phyloP scores from a whole-genome alignment of 805 yeast species.

The Sungouiella blattae region DNA sequence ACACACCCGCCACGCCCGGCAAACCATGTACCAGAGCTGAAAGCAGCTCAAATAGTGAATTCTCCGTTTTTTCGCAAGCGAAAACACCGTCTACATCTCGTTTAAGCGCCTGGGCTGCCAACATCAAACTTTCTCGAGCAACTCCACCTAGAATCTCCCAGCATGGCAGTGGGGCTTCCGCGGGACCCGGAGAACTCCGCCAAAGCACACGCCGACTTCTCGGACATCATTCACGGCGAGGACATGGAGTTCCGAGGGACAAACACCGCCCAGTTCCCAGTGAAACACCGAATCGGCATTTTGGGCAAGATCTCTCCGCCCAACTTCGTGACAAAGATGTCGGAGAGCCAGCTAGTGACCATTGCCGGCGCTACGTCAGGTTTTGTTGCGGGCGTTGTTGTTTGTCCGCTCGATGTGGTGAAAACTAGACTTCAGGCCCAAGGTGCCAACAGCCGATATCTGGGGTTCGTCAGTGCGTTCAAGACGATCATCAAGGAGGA shows the following conservation, averaged over 20 bases:
- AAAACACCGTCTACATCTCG: too few species aligned
- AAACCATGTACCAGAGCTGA: too few species aligned
- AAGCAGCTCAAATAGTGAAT: too few species aligned
- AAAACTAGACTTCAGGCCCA: slow-evolving; percentile 94
- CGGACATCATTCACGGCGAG: slow-evolving; percentile 37
- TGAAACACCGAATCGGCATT: slow-evolving; percentile 17
- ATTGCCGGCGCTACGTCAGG: slow-evolving; percentile 94
- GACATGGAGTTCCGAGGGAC: slow-evolving; percentile 31
- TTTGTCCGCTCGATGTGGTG: slow-evolving; percentile 94
- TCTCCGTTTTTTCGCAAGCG: too few species aligned
- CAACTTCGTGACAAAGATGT: slow-evolving; percentile 19
- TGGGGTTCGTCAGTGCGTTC: slow-evolving; percentile 63
- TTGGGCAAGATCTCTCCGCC: slow-evolving; percentile 21
- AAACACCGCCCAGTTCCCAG: slow-evolving; percentile 17
- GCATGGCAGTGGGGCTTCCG: background rate
- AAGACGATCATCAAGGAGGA: slow-evolving; percentile 67
- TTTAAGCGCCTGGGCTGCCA: too few species aligned
- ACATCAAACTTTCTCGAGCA: too few species aligned
- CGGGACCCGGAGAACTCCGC: background rate
- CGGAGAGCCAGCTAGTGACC: slow-evolving; percentile 63
- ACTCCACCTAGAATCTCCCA: too few species aligned
- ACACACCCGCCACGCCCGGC: too few species aligned
- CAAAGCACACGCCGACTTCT: slow-evolving; percentile 20
- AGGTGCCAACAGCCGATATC: slow-evolving; percentile 52
- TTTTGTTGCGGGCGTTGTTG: slow-evolving; percentile 79